These are phyloP conservation scores for Cyclospora cayetanensis DNA, from an alignment of 169 alveolate species.

Conservation along the genomic window DNA sequence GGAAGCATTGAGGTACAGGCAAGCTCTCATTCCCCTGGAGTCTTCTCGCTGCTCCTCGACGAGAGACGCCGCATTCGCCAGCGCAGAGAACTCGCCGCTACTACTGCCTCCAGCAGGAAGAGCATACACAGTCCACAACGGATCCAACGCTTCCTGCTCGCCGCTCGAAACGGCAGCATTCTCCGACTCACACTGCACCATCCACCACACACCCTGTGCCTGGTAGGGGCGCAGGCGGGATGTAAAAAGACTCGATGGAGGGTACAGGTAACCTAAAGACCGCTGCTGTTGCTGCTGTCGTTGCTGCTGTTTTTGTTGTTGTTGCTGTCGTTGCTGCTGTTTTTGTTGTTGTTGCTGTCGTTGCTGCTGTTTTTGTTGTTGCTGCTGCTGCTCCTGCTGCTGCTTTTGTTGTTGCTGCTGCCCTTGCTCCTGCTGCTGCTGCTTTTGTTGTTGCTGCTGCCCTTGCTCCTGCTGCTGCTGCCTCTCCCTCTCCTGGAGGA, in stretches of 20 bases:
- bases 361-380: neutral
- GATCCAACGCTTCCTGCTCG: constrained; percentile 37
- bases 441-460: neutral
- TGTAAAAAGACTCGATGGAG: constrained; percentile 55
- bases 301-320: neutral
- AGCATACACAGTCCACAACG: constrained; percentile 28
- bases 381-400: neutral
- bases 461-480: constrained; percentile 5
- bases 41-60: neutral
- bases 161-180: neutral
- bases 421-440: too few species aligned
- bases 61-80: neutral
- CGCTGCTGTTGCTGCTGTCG: neutral
- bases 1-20: constrained; percentile 37
- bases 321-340: neutral
- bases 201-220: constrained; percentile 74
- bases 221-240: constrained; percentile 75
- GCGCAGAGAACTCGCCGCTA: neutral
- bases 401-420: neutral
- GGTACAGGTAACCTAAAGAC: constrained; percentile 14
- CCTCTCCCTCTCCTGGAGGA: neutral
- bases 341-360: neutral
- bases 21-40: neutral
- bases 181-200: constrained; percentile 66
- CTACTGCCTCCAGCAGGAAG: neutral